phyloP scores from a whole-genome alignment of 2,329 filamentous ascomycete species.

The Phialophora verrucosa region DNA sequence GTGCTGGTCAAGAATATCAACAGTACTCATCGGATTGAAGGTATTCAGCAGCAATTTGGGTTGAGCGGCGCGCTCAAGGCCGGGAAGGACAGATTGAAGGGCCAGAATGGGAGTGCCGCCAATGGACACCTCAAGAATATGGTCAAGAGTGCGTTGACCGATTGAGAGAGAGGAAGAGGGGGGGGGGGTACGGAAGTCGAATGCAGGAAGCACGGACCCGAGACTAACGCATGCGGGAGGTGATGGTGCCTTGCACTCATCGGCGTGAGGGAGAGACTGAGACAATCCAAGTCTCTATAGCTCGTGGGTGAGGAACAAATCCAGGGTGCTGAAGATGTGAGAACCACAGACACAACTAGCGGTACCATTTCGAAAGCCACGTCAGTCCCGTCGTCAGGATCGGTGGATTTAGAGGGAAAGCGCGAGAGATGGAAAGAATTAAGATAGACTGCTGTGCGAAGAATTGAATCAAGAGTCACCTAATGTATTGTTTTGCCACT shows the following conservation, averaged over 20 bases:
- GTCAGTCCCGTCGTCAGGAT: background rate
- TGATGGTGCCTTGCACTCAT: background rate
- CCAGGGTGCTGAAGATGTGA: background rate
- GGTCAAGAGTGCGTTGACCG: background rate
- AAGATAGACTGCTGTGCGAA: background rate
- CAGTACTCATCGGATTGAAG: conserved; percentile 79
- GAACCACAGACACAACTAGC: background rate
- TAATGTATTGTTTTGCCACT: no score
- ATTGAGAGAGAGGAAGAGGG: background rate
- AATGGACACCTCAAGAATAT: background rate
- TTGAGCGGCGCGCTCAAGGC: conserved; percentile 69
- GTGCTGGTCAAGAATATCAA: conserved; percentile 89
- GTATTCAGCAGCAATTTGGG: conserved; percentile 70
- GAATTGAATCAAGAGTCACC: no score
- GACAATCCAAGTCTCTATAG: background rate
- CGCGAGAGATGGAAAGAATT: background rate
- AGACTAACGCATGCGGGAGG: background rate
- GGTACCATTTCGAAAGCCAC: background rate
- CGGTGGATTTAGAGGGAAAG: background rate
- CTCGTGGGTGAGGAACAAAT: no score
- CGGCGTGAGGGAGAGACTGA: background rate
- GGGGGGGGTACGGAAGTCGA: background rate
- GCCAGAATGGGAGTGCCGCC: background rate
- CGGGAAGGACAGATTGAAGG: conserved; percentile 46
- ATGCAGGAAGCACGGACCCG: background rate